Evolutionary conservation across 441 rosid species (phyloP).

Genomic region (Croton setiger): DNA sequence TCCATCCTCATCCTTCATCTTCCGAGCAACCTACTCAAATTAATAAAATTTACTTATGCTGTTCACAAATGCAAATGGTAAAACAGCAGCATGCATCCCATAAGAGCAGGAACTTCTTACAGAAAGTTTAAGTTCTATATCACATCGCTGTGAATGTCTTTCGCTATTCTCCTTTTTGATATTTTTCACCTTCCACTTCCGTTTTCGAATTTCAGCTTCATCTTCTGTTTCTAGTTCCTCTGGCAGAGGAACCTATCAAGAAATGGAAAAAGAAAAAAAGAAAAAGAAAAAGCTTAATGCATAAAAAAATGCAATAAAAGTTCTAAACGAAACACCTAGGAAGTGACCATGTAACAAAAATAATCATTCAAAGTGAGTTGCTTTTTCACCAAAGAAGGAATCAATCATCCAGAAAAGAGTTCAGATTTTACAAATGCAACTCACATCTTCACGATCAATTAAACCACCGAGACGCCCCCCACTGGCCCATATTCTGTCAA

Average conservation of each 20-base stretch:
- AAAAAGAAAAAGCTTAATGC: not conserved
- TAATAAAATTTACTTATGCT: slow-evolving; percentile 25
- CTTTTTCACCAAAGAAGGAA: not conserved
- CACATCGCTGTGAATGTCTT: slow-evolving; percentile 97
- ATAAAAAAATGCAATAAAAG: not conserved
- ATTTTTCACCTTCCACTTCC: slow-evolving; percentile 78
- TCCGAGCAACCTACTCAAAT: slow-evolving; percentile 83
- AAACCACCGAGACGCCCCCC: slow-evolving; percentile 82
- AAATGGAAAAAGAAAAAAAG: slow-evolving; percentile 17
- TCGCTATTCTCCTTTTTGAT: slow-evolving; percentile 71
- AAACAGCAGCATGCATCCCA: slow-evolving; percentile 15
- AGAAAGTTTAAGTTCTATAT: slow-evolving; percentile 86
- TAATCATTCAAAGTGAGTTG: not conserved
- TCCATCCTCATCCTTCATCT: slow-evolving; percentile 91
- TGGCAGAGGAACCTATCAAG: slow-evolving; percentile 66
- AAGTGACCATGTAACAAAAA: not conserved
- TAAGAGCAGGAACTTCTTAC: slow-evolving; percentile 49
- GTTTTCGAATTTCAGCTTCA: slow-evolving; percentile 49
- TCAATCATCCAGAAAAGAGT: not conserved
- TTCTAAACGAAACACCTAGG: not conserved
- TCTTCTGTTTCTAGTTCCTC: slow-evolving; percentile 76
- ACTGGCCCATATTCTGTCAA: slow-evolving; percentile 91
- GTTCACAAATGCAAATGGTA: slow-evolving; percentile 24
- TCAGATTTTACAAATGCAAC: slow-evolving; percentile 23
- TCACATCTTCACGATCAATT: slow-evolving; percentile 91